A percentile compares a stretch with the other conserved stretches of the same genome.
phyloP scores from a whole-genome alignment of 257 asterid genomes.

The Leptodermis oblonga region DNA sequence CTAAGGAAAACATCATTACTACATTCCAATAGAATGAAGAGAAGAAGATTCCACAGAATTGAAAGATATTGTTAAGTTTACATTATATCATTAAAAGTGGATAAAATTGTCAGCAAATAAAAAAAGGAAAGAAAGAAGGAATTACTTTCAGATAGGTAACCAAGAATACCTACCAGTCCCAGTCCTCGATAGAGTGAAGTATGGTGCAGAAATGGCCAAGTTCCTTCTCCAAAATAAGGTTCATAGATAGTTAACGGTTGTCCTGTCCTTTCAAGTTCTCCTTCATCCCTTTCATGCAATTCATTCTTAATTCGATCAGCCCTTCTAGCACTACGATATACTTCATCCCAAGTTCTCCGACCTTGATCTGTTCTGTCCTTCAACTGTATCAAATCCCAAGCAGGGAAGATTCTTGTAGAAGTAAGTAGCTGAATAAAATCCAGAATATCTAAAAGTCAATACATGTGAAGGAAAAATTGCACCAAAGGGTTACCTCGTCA shows the following conservation, averaged over 20 bases:
- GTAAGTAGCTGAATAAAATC: slow-evolving; percentile 6
- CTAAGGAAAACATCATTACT: not conserved
- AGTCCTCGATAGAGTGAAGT: slow-evolving; percentile 86
- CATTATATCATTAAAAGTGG: not conserved
- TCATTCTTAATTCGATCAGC: slow-evolving; percentile 57
- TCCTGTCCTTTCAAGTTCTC: slow-evolving; percentile 93
- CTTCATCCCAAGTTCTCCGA: slow-evolving; percentile 89
- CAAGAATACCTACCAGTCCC: slow-evolving; percentile 53
- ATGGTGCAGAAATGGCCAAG: slow-evolving; percentile 89
- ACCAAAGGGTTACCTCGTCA: slow-evolving; percentile 52
- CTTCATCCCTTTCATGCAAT: slow-evolving; percentile 93
- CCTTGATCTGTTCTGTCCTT: slow-evolving; percentile 89
- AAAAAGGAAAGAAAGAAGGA: not conserved
- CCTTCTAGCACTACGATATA: slow-evolving; percentile 73
- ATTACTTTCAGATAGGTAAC: not conserved
- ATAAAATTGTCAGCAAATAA: not conserved
- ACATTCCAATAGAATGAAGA: not conserved
- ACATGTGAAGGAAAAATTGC: not conserved
- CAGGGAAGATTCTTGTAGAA: slow-evolving; percentile 5
- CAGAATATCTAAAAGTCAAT: not conserved
- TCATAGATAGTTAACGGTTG: slow-evolving; percentile 91
- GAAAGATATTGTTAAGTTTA: not conserved
- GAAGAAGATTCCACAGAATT: not conserved
- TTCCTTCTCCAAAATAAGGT: slow-evolving; percentile 84
- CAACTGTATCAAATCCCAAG: slow-evolving; percentile 48